Evolutionary conservation across 1,284 basidiomycete species (phyloP), one percentile per base, ranked within the genome.

Genomic region (Tylopilus sp.): DNA sequence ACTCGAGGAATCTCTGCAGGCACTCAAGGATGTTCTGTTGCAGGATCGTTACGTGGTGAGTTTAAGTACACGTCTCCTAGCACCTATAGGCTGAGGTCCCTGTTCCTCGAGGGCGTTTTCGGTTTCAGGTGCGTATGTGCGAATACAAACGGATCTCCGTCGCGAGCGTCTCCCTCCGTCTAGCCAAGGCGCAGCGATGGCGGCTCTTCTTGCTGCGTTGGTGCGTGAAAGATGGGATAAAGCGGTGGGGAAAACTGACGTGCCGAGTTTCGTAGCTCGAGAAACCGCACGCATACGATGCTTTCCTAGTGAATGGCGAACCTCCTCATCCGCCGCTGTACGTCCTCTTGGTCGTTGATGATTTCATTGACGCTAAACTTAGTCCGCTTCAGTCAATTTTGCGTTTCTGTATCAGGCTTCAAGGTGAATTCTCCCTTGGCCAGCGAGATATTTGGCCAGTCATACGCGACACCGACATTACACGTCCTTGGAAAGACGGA

Each of bases 111-210:
- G 86, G 92, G 90, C 26, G 77, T 94, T 15, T 82, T 94, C 63
- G 90, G 89, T 8, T 92, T 92, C 68, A 87, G 83, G 83, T 82
- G 41, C 34, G 65, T 47, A 16, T 10, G 26, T 43, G 26, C 19
- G 21, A 26, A 40, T 21, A 13, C 9, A 18, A 29, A 26, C 1
- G 25, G 13, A 33, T 46, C 6, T 30, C 51, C 31, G 35, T 46
- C 40, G 41, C 40, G 30, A 46, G 33, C 12, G 1, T 39, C n/a
- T 33, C 12, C 38, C 9, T 36, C 41, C 35, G 38, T 41, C 34
- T 39, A 89, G 87, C 48, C 90, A 94, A 71, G 91, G 91, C 26
- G 91, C 86, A 13, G 83, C 81, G 12, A 81, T 93, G 73, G 91
- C 89, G 25, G 83, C 81, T 6, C 61, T 92, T 23, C 69, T 93